A percentile compares a stretch with the other conserved stretches of the same genome.
Evolutionary conservation across 371 early-diverging fungal species (phyloP).

Genomic region (Zychaea mexicana): DNA sequence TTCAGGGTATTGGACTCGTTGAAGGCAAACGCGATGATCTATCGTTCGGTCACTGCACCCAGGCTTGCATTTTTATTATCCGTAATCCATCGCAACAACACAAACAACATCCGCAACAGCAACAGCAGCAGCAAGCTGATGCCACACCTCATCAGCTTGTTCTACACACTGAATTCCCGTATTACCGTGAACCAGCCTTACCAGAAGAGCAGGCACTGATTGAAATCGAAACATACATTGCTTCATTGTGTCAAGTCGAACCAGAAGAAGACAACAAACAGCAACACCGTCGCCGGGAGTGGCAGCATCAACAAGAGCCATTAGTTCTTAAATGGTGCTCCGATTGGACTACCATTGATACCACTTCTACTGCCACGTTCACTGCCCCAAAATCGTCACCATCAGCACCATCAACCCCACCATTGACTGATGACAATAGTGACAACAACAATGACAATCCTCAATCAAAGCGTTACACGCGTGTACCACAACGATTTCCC

Average conservation of each 20-base stretch:
- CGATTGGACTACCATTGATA: conserved; percentile 10
- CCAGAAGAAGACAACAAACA: background rate
- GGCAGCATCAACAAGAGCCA: background rate
- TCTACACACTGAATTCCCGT: conserved; percentile 41
- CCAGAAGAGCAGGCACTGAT: conserved; percentile 15
- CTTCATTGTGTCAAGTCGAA: conserved; percentile 24
- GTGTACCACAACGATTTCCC: conserved; percentile 12
- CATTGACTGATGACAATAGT: too few species aligned
- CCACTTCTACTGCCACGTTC: too few species aligned
- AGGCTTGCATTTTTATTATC: conserved; percentile 71
- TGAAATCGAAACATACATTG: conserved; percentile 24
- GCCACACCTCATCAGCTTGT: conserved; percentile 29
- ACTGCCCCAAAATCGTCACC: too few species aligned
- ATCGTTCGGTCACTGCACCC: conserved; percentile 73
- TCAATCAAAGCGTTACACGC: conserved; percentile 9
- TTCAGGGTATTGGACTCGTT: conserved; percentile 73
- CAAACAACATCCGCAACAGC: background rate
- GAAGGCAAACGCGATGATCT: conserved; percentile 33
- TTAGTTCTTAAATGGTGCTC: conserved; percentile 23
- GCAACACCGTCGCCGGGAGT: background rate
- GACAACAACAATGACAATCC: background rate
- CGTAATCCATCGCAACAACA: background rate
- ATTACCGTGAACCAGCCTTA: conserved; percentile 22
- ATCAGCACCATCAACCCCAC: too few species aligned
- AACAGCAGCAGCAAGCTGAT: background rate